A percentile compares a stretch with the other conserved stretches of the same genome.
These are phyloP conservation scores for Stachybotrys chartarum DNA, from an alignment of 2,329 filamentous ascomycete species.

Conservation along the genomic window DNA sequence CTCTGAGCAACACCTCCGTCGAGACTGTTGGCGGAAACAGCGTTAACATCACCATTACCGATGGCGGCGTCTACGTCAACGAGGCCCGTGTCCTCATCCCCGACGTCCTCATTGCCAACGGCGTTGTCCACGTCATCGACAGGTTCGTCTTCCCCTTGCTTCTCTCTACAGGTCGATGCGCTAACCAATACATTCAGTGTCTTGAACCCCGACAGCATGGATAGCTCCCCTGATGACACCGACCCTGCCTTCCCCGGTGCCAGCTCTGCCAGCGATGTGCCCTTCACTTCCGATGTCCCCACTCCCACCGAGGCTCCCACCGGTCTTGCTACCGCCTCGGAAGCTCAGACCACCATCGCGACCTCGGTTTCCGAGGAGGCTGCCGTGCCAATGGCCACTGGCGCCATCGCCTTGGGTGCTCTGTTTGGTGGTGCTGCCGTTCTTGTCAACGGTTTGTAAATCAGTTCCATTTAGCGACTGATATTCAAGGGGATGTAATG, in stretches of 20 bases:
- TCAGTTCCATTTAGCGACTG: neutral
- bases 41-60: constrained; percentile 29
- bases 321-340: neutral
- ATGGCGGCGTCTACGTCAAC: neutral
- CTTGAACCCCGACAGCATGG: neutral
- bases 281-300: neutral
- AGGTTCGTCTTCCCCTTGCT: neutral
- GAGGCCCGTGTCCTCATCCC: neutral
- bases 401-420: constrained; percentile 36
- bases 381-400: constrained; percentile 29
- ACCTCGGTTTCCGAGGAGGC: constrained; percentile 6
- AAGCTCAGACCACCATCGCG: neutral
- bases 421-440: constrained; percentile 39
- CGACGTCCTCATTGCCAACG: neutral
- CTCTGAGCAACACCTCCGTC: constrained; percentile 15
- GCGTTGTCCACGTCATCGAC: neutral
- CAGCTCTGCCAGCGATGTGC: neutral
- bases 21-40: constrained; percentile 18
- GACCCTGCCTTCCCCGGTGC: neutral
- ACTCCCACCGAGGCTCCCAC: neutral
- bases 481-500: neutral
- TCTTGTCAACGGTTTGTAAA: constrained; percentile 34
- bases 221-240: neutral
- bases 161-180: neutral
- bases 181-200: neutral